Base-by-base conservation (phyloP, 2,329 filamentous ascomycete species). In the Ophiostoma ips region DNA sequence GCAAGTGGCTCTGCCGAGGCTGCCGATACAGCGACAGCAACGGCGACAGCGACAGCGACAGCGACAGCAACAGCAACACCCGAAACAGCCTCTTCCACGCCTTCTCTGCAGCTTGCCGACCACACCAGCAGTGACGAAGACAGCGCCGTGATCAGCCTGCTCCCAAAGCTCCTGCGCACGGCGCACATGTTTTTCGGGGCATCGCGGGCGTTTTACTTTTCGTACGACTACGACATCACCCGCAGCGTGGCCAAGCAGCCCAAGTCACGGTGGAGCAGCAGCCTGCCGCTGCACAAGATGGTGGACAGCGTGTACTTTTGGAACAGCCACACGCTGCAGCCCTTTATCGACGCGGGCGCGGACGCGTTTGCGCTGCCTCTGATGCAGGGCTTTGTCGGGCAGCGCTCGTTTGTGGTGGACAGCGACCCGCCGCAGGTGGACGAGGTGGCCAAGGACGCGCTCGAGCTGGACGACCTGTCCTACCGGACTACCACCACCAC, bases 331-430 rank as follows among this genome's bases (percentile, higher is more conserved):
- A 73, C 95, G 13, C 68, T 86, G 24, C 67, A 75, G 28, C 81
- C 84, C 0, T 88, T 98, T 54, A 76, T 87, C 45, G 75, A 84
- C 16, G 73, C 76, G n/a, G 81, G 84, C 1, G 77, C 86, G 19
- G 77, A 87, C 58, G 69, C 71, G 0, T 74, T 94, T 49, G 73
- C 84, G 1, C 67, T 96, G 19, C 92, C 92, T 2, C 58, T 98
- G 3, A 84, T 98, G 66, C 92, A 96, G 65, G 92, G 92, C 0
- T 98, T 96, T 58, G 79, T 98, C 18, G 90, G 90, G 1, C 92
- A 96, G 64, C 73, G 79, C 55, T 71, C 80, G 2, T 96, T 98
- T 62, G 75, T 81, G 9, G 78, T 89, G 21, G 83, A 87, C 58
- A 71, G 67, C 56, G 60, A 77, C 21, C 77, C 77, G 3, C 71